A percentile compares a stretch with the other conserved stretches of the same genome.
Conservation (phyloP, 2,329 filamentous ascomycete genomes). For the Aureobasidium pullulans region DNA sequence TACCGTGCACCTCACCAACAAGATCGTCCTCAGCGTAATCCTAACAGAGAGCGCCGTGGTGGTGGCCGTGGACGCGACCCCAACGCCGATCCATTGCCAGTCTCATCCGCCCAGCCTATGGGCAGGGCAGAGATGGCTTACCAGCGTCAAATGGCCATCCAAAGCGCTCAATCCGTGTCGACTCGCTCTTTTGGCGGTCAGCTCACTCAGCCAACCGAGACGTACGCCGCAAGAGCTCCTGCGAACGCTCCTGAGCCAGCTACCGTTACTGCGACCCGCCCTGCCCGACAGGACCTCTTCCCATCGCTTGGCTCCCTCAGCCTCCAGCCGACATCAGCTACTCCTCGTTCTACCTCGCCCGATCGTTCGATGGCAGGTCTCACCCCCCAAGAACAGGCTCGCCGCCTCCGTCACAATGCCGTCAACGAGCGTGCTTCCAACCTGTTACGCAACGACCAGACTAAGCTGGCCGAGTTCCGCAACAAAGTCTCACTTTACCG, state of each 20-base stretch:
- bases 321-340: conserved; percentile 25
- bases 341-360: conserved; percentile 27
- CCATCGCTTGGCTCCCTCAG: conserved; percentile 11
- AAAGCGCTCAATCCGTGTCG: conserved; percentile 73
- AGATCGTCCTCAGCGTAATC: conserved; percentile 42
- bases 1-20: conserved; percentile 63
- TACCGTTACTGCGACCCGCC: conserved; percentile 34
- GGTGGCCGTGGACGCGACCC: conserved; percentile 72
- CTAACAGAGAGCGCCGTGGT: conserved; percentile 33
- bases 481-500: conserved; percentile 71
- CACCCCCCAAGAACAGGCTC: conserved; percentile 72
- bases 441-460: conserved; percentile 67
- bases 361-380: conserved; percentile 34
- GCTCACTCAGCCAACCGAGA: conserved; percentile 45
- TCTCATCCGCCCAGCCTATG: conserved; percentile 70
- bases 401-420: conserved; percentile 68
- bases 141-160: conserved; percentile 85
- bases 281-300: conserved; percentile 16
- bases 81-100: conserved; percentile 71
- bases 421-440: conserved; percentile 80
- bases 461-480: conserved; percentile 73
- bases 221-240: conserved; percentile 41
- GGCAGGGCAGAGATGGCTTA: conserved; percentile 83
- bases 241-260: conserved; percentile 28
- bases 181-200: conserved; percentile 79